Conservation (phyloP, 2,329 filamentous ascomycete species). For the Lachnellula subtilissima region DNA sequence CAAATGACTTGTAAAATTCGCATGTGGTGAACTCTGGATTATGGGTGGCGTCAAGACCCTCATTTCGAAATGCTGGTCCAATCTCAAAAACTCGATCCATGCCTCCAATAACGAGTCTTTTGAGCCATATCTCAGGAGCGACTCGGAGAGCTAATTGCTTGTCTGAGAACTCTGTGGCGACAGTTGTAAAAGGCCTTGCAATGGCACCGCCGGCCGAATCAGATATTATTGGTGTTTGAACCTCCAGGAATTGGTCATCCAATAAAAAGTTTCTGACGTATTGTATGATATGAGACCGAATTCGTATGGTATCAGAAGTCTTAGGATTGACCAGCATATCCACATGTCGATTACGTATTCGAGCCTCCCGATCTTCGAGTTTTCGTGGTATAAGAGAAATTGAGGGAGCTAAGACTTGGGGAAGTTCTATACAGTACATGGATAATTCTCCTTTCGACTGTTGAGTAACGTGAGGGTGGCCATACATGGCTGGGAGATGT, state of each 20-base stretch:
- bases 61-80: conserved; percentile 87
- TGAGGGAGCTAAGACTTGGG: conserved; percentile 69
- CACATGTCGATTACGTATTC: conserved; percentile 73
- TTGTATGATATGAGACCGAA: conserved; percentile 70
- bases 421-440: conserved; percentile 62
- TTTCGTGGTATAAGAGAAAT: conserved; percentile 72
- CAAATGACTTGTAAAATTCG: conserved; percentile 91
- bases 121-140: conserved; percentile 92
- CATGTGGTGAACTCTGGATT: conserved; percentile 98
- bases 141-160: conserved; percentile 75
- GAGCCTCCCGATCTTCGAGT: conserved; percentile 65
- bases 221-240: conserved; percentile 84
- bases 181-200: conserved; percentile 80
- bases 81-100: conserved; percentile 91
- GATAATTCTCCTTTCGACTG: conserved; percentile 66
- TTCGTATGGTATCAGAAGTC: conserved; percentile 63
- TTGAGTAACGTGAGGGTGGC: conserved; percentile 62
- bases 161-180: conserved; percentile 69
- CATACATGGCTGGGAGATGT: conserved; percentile 51
- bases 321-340: conserved; percentile 75
- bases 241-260: conserved; percentile 71
- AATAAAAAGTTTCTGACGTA: conserved; percentile 71
- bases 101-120: conserved; percentile 83
- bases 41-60: conserved; percentile 84
- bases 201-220: conserved; percentile 79